phyloP scores from a whole-genome alignment of 2,329 filamentous ascomycete genomes.

The Colletotrichum truncatum region DNA sequence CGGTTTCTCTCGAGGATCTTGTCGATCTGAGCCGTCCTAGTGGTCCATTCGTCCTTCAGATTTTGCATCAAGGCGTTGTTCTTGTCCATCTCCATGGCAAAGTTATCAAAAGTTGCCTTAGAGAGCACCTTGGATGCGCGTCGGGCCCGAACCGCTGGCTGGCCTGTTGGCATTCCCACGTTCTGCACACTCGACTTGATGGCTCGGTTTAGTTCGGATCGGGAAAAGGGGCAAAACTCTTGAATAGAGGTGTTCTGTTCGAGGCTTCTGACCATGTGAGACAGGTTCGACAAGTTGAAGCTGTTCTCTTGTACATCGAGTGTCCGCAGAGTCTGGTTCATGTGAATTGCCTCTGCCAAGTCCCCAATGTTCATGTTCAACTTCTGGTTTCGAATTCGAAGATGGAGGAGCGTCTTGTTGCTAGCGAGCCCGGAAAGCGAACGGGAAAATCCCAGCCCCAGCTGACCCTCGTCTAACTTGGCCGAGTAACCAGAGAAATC shows the following conservation, averaged over 20 bases:
- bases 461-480: slow-evolving; percentile 65
- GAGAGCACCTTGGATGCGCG: slow-evolving; percentile 29
- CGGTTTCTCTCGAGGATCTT: slow-evolving; percentile 47
- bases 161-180: slow-evolving; percentile 17
- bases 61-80: slow-evolving; percentile 46
- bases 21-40: slow-evolving; percentile 42
- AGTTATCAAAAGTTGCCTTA: slow-evolving; percentile 26
- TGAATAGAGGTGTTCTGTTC: slow-evolving; percentile 52
- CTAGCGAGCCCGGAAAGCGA: slow-evolving; percentile 56
- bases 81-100: slow-evolving; percentile 31
- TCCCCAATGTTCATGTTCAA: slow-evolving; percentile 63
- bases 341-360: slow-evolving; percentile 57
- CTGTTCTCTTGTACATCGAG: slow-evolving; percentile 65
- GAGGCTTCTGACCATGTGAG: slow-evolving; percentile 55
- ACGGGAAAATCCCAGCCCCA: slow-evolving; percentile 62
- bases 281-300: slow-evolving; percentile 61
- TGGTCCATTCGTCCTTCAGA: slow-evolving; percentile 50
- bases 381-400: slow-evolving; percentile 65
- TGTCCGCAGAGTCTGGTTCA: slow-evolving; percentile 58
- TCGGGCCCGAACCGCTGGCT: slow-evolving; percentile 12
- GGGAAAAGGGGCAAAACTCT: slow-evolving; percentile 53
- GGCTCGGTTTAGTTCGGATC: slow-evolving; percentile 43
- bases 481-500: slow-evolving; percentile 66
- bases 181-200: slow-evolving; percentile 39
- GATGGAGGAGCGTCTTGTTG: slow-evolving; percentile 56